A percentile compares a stretch with the other conserved stretches of the same genome.
Conservation (phyloP, 768 basidiomycete genomes). For the Lactifluus echinatus region DNA sequence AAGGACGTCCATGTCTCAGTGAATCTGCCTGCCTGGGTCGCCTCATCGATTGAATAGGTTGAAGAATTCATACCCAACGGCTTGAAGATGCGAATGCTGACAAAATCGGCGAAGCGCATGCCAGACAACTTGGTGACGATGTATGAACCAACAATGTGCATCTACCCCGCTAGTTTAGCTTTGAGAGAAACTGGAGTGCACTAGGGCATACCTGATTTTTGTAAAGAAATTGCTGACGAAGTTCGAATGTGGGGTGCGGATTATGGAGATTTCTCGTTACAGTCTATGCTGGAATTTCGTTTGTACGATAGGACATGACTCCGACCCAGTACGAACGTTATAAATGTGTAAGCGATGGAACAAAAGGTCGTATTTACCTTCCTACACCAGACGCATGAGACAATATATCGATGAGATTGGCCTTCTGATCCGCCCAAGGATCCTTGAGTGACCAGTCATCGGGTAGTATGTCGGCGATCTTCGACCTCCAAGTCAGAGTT, state of each 20-base stretch:
- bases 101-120: slow-evolving; percentile 31
- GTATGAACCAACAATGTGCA: slow-evolving; percentile 32
- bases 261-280: slow-evolving; percentile 24
- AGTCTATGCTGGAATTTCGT: neutral
- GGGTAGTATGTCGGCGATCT: slow-evolving; percentile 30
- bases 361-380: slow-evolving; percentile 23
- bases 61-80: slow-evolving; percentile 36
- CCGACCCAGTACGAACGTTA: neutral
- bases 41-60: slow-evolving; percentile 31
- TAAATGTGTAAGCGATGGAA: neutral
- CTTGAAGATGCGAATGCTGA: slow-evolving; percentile 33
- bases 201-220: slow-evolving; percentile 29
- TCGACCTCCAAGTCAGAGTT: slow-evolving; percentile 32
- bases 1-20: slow-evolving; percentile 29
- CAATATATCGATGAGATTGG: slow-evolving; percentile 32
- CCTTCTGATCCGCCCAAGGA: slow-evolving; percentile 32
- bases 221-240: slow-evolving; percentile 34
- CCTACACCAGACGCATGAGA: slow-evolving; percentile 36
- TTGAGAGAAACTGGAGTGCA: neutral
- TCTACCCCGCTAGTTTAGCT: slow-evolving; percentile 23
- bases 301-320: slow-evolving; percentile 11
- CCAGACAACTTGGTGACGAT: slow-evolving; percentile 30
- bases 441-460: slow-evolving; percentile 35
- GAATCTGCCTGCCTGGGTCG: slow-evolving; percentile 27
- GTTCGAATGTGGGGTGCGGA: slow-evolving; percentile 29